Evolutionary conservation across 2,329 filamentous ascomycete genomes (phyloP), one percentile per base, ranked within the genome.

Genomic region (Orbilia oligospora): DNA sequence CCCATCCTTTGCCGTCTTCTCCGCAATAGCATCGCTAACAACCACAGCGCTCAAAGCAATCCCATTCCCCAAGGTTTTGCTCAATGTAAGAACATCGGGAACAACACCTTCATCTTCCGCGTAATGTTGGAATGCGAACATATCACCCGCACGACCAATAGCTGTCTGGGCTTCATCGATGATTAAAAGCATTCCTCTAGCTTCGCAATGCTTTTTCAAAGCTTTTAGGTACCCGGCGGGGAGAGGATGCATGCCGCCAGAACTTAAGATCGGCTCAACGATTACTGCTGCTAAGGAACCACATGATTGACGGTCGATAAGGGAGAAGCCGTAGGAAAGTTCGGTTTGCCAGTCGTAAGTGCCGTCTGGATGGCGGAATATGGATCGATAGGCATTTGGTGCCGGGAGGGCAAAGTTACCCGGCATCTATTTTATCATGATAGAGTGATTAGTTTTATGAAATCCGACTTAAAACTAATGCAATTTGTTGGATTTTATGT

Each of bases 271-370:
- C 0, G 88, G 88, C 81, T 91, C 89, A 63, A 91, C 83, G 69
- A 91, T 89, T 36, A 89, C 87, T 0, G 90, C 90, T 0, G 90
- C 90, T 0, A 91, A 85, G 0, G 89, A 90, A 0, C 90, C 90
- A 71, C 86, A 87, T 0, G 87, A 89, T 69, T 88, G 87, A 53
- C 86, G 85, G 77, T 92, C 89, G 20, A 92, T 85, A 83, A 91
- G 84, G 18, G 85, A 84, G 86, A 89, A 91, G 3, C 89, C 89
- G 80, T 88, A 91, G 10, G 89, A 86, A 14, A 92, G 84, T 82
- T 92, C 90, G 0, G 88, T 87, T 80, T 89, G 85, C 90, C 90
- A 92, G 82, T 92, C 90, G 79, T 92, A 89, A 0, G 86, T 86
- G 0, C 89, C 89, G 79, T 91, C 89, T 0, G 87, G 22, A 41